Evolutionary conservation across 2,329 filamentous ascomycete species (phyloP), one percentile per base, ranked within the genome.

Genomic region (Talaromyces sp.): DNA sequence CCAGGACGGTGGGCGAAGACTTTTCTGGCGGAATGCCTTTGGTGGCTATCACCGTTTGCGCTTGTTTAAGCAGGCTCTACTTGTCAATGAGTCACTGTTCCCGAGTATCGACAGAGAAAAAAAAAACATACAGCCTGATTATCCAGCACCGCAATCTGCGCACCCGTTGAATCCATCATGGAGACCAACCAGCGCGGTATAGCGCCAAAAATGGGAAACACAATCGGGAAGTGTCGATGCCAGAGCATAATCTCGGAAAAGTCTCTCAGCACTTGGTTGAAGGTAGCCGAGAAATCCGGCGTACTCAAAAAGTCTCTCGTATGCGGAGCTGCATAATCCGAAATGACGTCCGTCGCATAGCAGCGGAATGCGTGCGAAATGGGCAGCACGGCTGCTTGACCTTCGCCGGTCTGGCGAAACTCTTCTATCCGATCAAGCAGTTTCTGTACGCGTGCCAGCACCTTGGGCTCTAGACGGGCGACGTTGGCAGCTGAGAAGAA

Each of bases 401-500:
- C 27, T 31, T 6, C n/a, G 19, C 19, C 10, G n/a, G 54, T 22
- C 19, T 35, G 61, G 14, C 56, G 37, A 45, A 31, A 43, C 7
- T 64, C 68, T 68, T 4, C 57, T 9, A 19, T 63, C 43, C 6
- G 63, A 39, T 67, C 63, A 1, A 65, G 60, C 8, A 74, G 56
- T 35, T 70, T 71, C 1, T 62, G 27, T 1, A 73, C 58, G 9
- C 61, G 76, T 1, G 71, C 67, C 8, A 74, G 67, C 13, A 83
- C 72, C 7, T 79, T 68, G 1, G 71, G 72, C 43, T 78, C 73
- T 2, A 82, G 69, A 1, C 68, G 68, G 6, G 70, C 65, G 22
- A 82, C 74, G 8, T 76, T 75, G 11, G 72, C 71, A 41, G 73
- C 75, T 2, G 81, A 81, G 68, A 83, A 84, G 71, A 81, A 82